These are phyloP conservation scores for Fusarium fujikuroi DNA, from an alignment of 2,329 filamentous ascomycete species.

Conservation along the genomic window DNA sequence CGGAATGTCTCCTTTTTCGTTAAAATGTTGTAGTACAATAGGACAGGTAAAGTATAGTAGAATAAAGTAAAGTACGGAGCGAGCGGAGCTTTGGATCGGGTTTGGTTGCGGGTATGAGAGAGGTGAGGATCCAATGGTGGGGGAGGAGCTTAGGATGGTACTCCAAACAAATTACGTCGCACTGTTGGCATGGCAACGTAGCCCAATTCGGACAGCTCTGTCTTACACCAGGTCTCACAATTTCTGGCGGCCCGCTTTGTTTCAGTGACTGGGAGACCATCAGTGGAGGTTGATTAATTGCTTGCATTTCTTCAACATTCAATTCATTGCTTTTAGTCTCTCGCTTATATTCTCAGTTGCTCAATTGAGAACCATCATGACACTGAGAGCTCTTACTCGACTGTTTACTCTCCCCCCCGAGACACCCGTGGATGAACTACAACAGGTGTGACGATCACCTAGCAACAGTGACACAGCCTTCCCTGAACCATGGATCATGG, in stretches of 20 bases:
- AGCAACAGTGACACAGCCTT: slow-evolving; percentile 16
- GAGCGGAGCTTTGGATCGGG: slow-evolving; percentile 35
- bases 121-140: slow-evolving; percentile 20
- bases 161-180: slow-evolving; percentile 40
- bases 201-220: slow-evolving; percentile 2
- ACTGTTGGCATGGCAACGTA: slow-evolving; percentile 32
- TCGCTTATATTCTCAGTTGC: not conserved
- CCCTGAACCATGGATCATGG: not conserved
- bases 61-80: slow-evolving; percentile 21
- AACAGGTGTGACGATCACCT: slow-evolving; percentile 7
- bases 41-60: slow-evolving; percentile 2
- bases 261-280: slow-evolving; percentile 21
- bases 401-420: not conserved
- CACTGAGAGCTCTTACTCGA: not conserved
- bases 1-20: slow-evolving; percentile 12
- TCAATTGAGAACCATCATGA: not conserved
- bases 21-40: slow-evolving; percentile 19
- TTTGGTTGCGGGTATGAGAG: slow-evolving; percentile 28
- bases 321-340: not conserved
- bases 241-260: slow-evolving; percentile 25
- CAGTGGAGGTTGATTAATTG: slow-evolving; percentile 28
- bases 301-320: slow-evolving; percentile 31
- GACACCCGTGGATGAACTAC: not conserved
- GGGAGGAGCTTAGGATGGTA: slow-evolving; percentile 16
- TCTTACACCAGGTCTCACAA: slow-evolving; percentile 20